A percentile compares a stretch with the other conserved stretches of the same genome.
Conservation (phyloP, 345 rosid genomes). For the Acer campestre region DNA sequence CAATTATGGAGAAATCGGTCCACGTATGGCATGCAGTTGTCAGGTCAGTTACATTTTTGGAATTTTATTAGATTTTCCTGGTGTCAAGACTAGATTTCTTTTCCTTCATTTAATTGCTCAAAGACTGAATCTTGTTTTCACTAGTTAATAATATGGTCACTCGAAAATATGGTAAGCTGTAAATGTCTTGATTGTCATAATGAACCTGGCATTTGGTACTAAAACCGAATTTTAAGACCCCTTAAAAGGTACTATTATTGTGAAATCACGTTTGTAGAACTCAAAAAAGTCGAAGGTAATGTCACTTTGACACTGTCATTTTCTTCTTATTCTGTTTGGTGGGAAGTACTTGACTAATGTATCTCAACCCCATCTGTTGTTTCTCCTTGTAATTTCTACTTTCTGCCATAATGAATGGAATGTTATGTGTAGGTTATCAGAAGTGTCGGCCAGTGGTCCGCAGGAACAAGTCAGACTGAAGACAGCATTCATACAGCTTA, state of each 20-base stretch:
- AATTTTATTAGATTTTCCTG: neutral
- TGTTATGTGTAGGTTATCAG: slow-evolving; percentile 53
- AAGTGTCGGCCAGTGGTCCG: slow-evolving; percentile 96
- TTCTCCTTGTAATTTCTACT: slow-evolving; percentile 6
- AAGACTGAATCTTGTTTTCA: neutral
- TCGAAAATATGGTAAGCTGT: no score
- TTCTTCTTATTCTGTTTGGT: slow-evolving; percentile 33
- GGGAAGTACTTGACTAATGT: neutral
- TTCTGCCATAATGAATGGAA: slow-evolving; percentile 4
- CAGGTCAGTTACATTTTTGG: slow-evolving; percentile 50
- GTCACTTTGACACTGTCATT: neutral
- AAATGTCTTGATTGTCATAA: no score
- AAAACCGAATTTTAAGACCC: neutral
- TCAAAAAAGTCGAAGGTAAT: neutral
- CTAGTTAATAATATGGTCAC: no score
- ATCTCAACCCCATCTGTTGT: slow-evolving; percentile 27
- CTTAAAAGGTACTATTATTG: neutral
- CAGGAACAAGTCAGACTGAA: slow-evolving; percentile 83
- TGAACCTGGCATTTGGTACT: neutral
- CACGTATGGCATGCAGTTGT: slow-evolving; percentile 59
- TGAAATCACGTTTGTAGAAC: neutral
- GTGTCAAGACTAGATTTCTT: neutral
- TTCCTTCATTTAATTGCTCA: neutral
- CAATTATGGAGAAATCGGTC: slow-evolving; percentile 51
- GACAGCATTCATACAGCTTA: slow-evolving; percentile 90